Base-by-base conservation (phyloP, 2,329 filamentous ascomycete species). In the Ascochyta rabiei region DNA sequence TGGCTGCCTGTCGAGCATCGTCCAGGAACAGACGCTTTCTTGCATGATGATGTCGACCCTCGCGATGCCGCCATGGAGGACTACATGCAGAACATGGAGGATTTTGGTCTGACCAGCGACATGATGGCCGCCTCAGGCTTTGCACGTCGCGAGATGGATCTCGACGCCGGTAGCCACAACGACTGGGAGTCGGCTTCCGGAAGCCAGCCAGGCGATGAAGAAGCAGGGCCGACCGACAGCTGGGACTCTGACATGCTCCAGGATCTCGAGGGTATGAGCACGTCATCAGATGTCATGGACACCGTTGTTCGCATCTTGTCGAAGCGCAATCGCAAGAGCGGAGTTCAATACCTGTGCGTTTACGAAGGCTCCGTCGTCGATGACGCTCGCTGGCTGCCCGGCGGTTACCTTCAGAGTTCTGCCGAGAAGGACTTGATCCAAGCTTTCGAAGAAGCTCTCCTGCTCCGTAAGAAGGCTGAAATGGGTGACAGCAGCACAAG, bases 31-130 rank as follows among this genome's bases (percentile, higher is more conserved):
- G 57, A 66, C 7, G 47, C 57, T 18, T 63, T 67, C 47, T 37
- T 71, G 13, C 48, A 33, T 18, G 63, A 60, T 26, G 33, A 71
- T 9, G 55, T 59, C 1, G 59, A 69, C 34, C 56, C 63, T 21
- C 61, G 54, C 10, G 61, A 68, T 38, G 64, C 65, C 1, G 78
- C 86, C 37, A 75, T 87, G 62, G 82, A 84, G 1, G 89, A 93
- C 66, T 92, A 92, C 63, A 87, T 91, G 66, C 81, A 84, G 38
- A 90, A 91, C 57, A 80, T 90, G 65, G 75, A 75, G 16, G 79
- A 79, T 1, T 79, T 81, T 42, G 78, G 77, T 3, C 58, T 69
- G 42, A 66, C 67, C 16, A 68, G 72, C 13, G 69, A 71, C 21
- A 50, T 68, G 39, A 35, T 65, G 18, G 56, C 59, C n/a, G 52